Percentiles rank a stretch among this genome's conserved stretches.
phyloP scores from a whole-genome alignment of 345 rosid species.

The Conringia planisiliqua region DNA sequence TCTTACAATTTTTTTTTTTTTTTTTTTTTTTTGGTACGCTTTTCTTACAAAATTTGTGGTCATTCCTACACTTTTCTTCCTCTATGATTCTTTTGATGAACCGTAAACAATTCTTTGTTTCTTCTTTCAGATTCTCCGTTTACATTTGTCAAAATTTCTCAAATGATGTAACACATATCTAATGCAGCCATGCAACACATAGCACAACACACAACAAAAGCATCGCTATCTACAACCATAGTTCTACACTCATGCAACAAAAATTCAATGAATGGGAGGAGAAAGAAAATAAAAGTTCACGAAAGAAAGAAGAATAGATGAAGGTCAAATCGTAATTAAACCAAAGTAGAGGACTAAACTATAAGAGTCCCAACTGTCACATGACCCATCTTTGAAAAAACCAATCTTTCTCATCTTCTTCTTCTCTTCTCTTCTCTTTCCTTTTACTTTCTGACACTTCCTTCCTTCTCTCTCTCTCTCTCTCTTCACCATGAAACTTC shows the following conservation, averaged over 20 bases:
- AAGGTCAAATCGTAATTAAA: conserved; percentile 28
- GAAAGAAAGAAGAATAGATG: not conserved
- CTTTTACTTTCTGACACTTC: conserved; percentile 23
- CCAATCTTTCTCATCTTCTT: conserved; percentile 15
- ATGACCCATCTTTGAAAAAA: conserved; percentile 34
- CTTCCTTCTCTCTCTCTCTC: not conserved
- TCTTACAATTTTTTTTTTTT: no score
- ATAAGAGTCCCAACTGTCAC: conserved; percentile 35
- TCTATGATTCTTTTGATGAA: not conserved
- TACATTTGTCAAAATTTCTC: not conserved
- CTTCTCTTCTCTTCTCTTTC: conserved; percentile 1
- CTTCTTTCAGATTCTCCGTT: not conserved
- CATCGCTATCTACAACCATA: not conserved
- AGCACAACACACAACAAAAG: not conserved
- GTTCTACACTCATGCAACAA: conserved; percentile 13
- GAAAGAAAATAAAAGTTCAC: not conserved
- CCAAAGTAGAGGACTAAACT: conserved; percentile 1
- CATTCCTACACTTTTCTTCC: not conserved
- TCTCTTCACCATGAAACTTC: conserved; percentile 43
- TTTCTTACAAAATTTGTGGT: not conserved
- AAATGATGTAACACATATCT: not conserved
- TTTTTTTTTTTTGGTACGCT: no score
- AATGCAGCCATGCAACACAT: no score
- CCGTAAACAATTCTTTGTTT: not conserved
- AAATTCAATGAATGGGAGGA: not conserved